Percentiles rank a stretch among this genome's conserved stretches.
These are phyloP conservation scores for Coniochaeta sp. DNA, from an alignment of 2,329 filamentous ascomycete genomes.

Conservation along the genomic window DNA sequence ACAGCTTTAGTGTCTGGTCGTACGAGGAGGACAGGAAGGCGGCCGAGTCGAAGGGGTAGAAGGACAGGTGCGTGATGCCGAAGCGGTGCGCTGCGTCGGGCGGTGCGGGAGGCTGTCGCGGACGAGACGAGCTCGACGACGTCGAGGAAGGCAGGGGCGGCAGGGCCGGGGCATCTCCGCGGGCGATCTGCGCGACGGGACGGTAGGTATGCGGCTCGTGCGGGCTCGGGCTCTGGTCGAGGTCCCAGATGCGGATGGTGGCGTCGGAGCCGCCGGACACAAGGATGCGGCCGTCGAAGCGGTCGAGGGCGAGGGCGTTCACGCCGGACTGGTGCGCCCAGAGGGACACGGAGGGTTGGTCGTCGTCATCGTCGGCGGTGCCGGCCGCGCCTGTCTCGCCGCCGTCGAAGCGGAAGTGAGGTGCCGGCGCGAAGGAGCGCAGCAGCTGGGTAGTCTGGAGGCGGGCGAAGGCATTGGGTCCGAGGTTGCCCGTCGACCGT, in stretches of 20 bases:
- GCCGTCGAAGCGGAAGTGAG: slow-evolving; percentile 64
- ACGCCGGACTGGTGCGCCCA: slow-evolving; percentile 74
- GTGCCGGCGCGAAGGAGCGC: slow-evolving; percentile 60
- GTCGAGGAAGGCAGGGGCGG: too few species aligned
- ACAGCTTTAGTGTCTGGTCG: slow-evolving; percentile 70
- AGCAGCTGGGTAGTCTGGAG: slow-evolving; percentile 60
- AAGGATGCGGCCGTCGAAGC: slow-evolving; percentile 72
- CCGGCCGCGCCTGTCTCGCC: slow-evolving; percentile 30
- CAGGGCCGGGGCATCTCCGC: slow-evolving; percentile 21
- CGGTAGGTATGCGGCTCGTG: slow-evolving; percentile 40
- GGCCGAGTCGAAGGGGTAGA: slow-evolving; percentile 70
- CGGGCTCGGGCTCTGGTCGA: slow-evolving; percentile 52
- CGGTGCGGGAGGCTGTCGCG: slow-evolving; percentile 4
- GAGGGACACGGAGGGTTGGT: slow-evolving; percentile 26
- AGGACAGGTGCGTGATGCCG: slow-evolving; percentile 68
- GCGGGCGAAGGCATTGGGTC: slow-evolving; percentile 56
- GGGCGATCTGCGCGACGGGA: slow-evolving; percentile 44
- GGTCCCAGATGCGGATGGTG: slow-evolving; percentile 79
- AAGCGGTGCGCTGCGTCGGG: slow-evolving; percentile 42
- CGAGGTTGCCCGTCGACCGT: slow-evolving; percentile 63
- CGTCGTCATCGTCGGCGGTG: slow-evolving; percentile 10
- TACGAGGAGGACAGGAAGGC: slow-evolving; percentile 73
- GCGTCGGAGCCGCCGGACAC: slow-evolving; percentile 82
- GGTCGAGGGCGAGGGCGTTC: slow-evolving; percentile 72
- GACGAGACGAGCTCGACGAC: background rate